Evolutionary conservation across 148 eudicot species (phyloP).

Genomic region (Arctostaphylos glauca): DNA sequence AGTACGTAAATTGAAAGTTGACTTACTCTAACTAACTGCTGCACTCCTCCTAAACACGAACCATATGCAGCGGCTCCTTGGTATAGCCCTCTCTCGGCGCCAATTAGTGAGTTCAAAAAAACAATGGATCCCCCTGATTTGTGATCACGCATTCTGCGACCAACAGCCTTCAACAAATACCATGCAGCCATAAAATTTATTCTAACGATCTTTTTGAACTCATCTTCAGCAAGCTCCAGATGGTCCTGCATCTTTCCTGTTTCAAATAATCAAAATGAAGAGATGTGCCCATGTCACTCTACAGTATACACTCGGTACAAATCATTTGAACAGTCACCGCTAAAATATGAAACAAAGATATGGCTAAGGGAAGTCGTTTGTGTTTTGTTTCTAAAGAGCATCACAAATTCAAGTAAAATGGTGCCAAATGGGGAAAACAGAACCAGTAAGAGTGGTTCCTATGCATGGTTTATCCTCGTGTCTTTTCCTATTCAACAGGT

Average conservation of each 20-base stretch:
- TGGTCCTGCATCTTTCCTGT: conserved; percentile 87
- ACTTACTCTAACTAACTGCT: conserved; percentile 82
- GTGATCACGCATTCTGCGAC: conserved; percentile 71
- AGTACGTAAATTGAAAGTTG: not conserved
- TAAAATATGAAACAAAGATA: not conserved
- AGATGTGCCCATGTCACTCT: not conserved
- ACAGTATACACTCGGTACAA: not conserved
- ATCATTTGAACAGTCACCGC: not conserved
- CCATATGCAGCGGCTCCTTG: conserved; percentile 90
- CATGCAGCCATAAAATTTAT: conserved; percentile 76
- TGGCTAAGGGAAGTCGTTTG: not conserved
- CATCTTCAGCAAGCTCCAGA: conserved; percentile 52
- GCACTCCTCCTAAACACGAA: conserved; percentile 75
- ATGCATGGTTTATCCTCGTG: not conserved
- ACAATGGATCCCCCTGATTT: conserved; percentile 82
- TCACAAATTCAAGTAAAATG: not conserved
- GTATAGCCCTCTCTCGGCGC: conserved; percentile 89
- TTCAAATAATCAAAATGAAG: conserved; percentile 15
- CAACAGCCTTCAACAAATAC: conserved; percentile 77
- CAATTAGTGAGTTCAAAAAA: conserved; percentile 69
- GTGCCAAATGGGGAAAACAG: not conserved
- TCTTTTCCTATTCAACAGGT: not conserved
- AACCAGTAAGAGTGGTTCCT: not conserved
- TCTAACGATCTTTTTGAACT: conserved; percentile 70
- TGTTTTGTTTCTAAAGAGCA: not conserved